A percentile compares a stretch with the other conserved stretches of the same genome.
These are phyloP conservation scores for Dovyalis caffra DNA, from an alignment of 345 rosid species.

Conservation along the genomic window DNA sequence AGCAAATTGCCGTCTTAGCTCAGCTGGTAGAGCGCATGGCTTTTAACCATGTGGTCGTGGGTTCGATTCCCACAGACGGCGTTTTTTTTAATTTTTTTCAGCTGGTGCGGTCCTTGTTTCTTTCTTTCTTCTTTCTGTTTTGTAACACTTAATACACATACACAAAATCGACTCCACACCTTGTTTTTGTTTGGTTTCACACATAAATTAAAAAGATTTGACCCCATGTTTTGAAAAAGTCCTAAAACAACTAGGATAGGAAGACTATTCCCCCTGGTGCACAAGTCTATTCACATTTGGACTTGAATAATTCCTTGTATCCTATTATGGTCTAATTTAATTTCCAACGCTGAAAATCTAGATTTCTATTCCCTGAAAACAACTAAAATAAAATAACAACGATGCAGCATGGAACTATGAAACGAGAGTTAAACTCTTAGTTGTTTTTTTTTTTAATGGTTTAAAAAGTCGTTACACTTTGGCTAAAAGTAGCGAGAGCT, in stretches of 20 bases:
- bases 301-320: background rate
- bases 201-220: too few relatives aligned
- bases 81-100: background rate
- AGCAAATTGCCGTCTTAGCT: conserved; percentile 48
- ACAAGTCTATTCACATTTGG: background rate
- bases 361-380: too few relatives aligned
- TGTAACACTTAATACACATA: too few relatives aligned
- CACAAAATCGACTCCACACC: too few relatives aligned
- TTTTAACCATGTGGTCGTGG: conserved; percentile 74
- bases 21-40: conserved; percentile 81
- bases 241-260: background rate
- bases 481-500: background rate
- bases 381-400: too few relatives aligned
- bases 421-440: background rate
- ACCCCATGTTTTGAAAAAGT: too few relatives aligned
- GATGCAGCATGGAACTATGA: background rate
- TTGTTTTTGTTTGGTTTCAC: too few relatives aligned
- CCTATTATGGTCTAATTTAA: too few relatives aligned
- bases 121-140: background rate
- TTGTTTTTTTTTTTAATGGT: too few relatives aligned
- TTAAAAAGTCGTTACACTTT: too few relatives aligned
- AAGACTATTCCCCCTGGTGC: background rate
- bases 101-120: too few relatives aligned
- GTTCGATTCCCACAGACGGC: conserved; percentile 68
- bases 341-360: too few relatives aligned